These are phyloP conservation scores for Malus sieversii DNA, from an alignment of 306 rosid genomes.

Conservation along the genomic window DNA sequence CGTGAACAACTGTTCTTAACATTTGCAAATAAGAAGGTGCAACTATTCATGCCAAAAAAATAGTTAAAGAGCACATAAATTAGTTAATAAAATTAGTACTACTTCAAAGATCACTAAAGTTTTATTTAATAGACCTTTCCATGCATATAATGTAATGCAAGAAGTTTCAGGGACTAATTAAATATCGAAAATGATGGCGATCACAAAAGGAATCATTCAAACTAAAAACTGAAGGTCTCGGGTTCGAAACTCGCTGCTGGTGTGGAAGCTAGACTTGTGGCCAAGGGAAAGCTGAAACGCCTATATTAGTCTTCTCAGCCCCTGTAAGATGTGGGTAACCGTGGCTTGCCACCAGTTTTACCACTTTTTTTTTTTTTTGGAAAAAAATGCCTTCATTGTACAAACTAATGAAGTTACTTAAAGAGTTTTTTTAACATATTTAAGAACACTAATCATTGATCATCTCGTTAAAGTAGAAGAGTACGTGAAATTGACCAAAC, in stretches of 20 bases:
- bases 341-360: no score
- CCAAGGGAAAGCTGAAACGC: no score
- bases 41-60: background rate
- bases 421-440: background rate
- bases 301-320: fast-evolving
- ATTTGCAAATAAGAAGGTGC: background rate
- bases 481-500: constrained; percentile 7
- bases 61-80: background rate
- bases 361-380: no score
- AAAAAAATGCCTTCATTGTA: no score
- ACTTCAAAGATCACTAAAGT: no score
- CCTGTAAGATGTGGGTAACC: fast-evolving
- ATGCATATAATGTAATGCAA: background rate
- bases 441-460: background rate
- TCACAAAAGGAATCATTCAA: background rate
- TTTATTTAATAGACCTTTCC: background rate
- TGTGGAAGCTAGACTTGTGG: no score
- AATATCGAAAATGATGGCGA: background rate
- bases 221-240: no score
- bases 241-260: no score
- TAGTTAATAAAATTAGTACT: constrained; percentile 11
- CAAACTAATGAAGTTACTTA: background rate
- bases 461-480: background rate
- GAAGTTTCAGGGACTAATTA: background rate
- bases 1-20: fast-evolving